Evolutionary conservation across 768 basidiomycete genomes (phyloP).

Genomic region (Termitomyces sp.): DNA sequence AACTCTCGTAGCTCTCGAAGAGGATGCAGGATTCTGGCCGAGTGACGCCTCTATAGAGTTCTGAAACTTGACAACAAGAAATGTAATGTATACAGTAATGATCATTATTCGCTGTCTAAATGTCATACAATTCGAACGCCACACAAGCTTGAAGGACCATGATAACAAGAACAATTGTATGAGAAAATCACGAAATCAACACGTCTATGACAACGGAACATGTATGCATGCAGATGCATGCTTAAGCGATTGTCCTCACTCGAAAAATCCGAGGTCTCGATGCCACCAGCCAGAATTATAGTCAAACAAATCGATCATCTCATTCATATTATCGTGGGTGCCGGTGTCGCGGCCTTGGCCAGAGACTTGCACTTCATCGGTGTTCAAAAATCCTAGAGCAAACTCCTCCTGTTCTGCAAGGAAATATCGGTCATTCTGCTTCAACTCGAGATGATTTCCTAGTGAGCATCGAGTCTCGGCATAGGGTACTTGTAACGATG

Average conservation of each 20-base stretch:
- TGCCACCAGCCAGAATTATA: neutral
- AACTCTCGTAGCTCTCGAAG: slow-evolving; percentile 5
- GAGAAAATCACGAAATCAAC: neutral
- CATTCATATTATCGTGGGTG: neutral
- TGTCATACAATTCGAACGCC: neutral
- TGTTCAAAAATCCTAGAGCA: too few species aligned
- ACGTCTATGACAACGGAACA: neutral
- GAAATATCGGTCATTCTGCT: neutral
- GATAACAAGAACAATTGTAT: neutral
- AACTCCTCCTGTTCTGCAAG: neutral
- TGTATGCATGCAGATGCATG: neutral
- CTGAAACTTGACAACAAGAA: neutral
- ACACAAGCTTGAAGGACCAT: neutral
- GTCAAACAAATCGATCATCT: neutral
- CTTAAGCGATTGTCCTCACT: neutral
- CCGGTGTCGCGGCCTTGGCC: neutral
- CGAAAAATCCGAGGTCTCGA: neutral
- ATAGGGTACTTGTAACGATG: neutral
- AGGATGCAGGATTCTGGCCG: too few species aligned
- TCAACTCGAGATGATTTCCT: neutral
- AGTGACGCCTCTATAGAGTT: too few species aligned
- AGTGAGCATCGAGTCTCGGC: neutral
- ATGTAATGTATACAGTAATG: neutral
- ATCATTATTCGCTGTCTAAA: neutral
- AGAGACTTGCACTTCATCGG: neutral